Evolutionary conservation across 2,329 filamentous ascomycete genomes (phyloP), one percentile per base, ranked within the genome.

Genomic region (Capronia americana): DNA sequence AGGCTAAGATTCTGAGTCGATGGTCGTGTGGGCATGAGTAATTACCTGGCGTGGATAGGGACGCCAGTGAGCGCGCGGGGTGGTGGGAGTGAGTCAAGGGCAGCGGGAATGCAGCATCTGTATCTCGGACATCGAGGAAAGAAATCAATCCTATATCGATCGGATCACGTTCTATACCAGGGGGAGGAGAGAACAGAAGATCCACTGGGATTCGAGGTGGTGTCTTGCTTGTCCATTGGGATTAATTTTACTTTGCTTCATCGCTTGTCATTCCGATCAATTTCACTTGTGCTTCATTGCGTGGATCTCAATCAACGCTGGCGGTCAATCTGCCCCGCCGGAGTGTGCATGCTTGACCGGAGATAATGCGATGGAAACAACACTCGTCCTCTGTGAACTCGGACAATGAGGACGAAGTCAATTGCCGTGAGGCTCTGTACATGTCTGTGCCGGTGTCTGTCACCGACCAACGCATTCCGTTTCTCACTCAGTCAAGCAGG

Each of bases 401-500:
- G 4, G 6, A 44, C 38, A 2, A 44, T 8, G 5, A 17, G 8
- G 34, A 7, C 34, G 17, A 41, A 41, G 14, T 41, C 38, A 7
- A 41, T 17, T 41, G 38, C 38, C 11, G 14, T 41, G 38, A 17
- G 38, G 38, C 14, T 44, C 17, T 44, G 38, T 44, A 44, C 38
- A n/a, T 4, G 7, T 44, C 38, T n/a, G 38, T 44, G 38, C 14
- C 11, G 7, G 38, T n/a, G 7, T 44, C 2, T 8, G 7, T 44
- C 14, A 44, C 38, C 38, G 6, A 8, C 5, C 6, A 44, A 14
- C n/a, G n/a, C n/a, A n/a, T n/a, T n/a, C 17, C 17, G 7, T n/a
- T n/a, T 44, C 14, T 44, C 38, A n/a, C n/a, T 70, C 55, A 68
- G 46, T 72, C 67, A 24, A 64, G 57, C 38, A 70, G 48, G 14